phyloP scores from a whole-genome alignment of 2,329 filamentous ascomycete species.

The Alternaria sp. region DNA sequence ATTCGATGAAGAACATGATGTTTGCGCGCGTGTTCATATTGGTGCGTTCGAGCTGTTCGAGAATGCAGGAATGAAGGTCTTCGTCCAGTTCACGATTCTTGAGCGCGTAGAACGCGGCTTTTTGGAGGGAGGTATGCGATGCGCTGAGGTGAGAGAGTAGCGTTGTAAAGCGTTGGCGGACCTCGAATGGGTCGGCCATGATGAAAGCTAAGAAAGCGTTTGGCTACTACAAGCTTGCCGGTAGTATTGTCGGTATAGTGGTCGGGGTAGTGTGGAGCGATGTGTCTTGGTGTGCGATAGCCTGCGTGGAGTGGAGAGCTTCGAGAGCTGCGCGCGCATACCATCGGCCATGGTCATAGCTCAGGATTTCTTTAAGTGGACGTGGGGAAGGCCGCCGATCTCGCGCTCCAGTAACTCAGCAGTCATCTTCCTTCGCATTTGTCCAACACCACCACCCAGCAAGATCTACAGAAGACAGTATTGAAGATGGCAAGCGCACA shows the following conservation, averaged over 20 bases:
- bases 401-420: conserved; percentile 19
- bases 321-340: conserved; percentile 25
- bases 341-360: conserved; percentile 32
- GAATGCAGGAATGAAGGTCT: conserved; percentile 94
- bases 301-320: conserved; percentile 12
- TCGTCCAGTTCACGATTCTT: conserved; percentile 95
- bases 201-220: not conserved
- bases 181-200: conserved; percentile 92
- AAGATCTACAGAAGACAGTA: not conserved
- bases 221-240: not conserved
- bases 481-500: conserved; percentile 42
- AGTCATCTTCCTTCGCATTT: conserved; percentile 14
- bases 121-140: conserved; percentile 85
- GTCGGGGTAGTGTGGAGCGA: not conserved
- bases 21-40: conserved; percentile 98
- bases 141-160: conserved; percentile 92
- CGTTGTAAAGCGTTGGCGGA: conserved; percentile 94
- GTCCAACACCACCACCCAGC: conserved; percentile 17
- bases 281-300: not conserved
- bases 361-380: conserved; percentile 17
- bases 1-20: conserved; percentile 99
- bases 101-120: conserved; percentile 92
- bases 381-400: conserved; percentile 23
- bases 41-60: conserved; percentile 93
- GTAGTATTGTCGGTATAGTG: not conserved